These are phyloP conservation scores for Ophiostoma piceae DNA, from an alignment of 2,329 filamentous ascomycete genomes.

Conservation along the genomic window DNA sequence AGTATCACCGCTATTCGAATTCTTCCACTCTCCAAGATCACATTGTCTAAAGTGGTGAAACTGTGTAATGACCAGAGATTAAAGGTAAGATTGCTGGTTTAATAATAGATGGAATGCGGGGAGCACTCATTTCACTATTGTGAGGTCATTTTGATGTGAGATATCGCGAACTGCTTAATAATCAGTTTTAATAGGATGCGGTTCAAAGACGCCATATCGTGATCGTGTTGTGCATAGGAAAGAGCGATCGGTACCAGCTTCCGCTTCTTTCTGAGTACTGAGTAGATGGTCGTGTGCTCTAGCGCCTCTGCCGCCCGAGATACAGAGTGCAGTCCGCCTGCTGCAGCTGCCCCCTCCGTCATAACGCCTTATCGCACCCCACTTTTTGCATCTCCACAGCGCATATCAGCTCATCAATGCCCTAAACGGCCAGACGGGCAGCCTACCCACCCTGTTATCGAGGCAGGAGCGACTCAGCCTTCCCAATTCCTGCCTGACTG, in stretches of 20 bases:
- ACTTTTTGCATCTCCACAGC: background rate
- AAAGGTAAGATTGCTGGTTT: background rate
- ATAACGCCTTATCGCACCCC: slow-evolving; percentile 1
- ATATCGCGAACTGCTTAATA: background rate
- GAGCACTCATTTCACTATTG: background rate
- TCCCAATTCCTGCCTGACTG: background rate
- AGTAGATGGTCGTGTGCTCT: background rate
- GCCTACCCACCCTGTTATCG: slow-evolving; percentile 1
- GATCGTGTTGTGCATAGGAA: background rate
- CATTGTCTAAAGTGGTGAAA: background rate
- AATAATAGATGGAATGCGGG: slow-evolving; percentile 5
- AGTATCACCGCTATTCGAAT: background rate
- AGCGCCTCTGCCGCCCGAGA: background rate
- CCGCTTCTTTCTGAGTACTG: background rate
- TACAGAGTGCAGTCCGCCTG: background rate
- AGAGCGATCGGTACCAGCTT: background rate
- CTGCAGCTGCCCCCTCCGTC: background rate
- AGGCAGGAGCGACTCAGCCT: slow-evolving; percentile 1
- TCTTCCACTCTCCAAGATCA: background rate
- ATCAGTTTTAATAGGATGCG: background rate
- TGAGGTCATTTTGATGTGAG: background rate
- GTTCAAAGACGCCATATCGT: background rate
- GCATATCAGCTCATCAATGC: slow-evolving; percentile 3
- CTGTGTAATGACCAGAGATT: background rate
- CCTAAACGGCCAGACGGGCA: background rate